Conservation (phyloP, 352 stramenopile genomes). For the Phytopythium kandeliae region DNA sequence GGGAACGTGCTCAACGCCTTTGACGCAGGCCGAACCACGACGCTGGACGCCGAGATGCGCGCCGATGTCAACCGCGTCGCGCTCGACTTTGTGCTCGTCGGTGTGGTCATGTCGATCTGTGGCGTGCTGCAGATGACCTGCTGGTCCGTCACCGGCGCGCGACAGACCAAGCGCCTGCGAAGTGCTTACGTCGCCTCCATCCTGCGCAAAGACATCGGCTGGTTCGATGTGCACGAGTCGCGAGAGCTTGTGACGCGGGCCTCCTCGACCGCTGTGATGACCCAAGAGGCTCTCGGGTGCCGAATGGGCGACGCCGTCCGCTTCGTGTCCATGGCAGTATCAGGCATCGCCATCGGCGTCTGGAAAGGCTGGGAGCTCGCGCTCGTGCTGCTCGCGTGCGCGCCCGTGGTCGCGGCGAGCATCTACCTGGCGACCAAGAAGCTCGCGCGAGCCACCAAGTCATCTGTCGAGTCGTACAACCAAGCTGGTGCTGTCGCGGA, state of each 20-base stretch:
- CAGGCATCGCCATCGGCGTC: conserved; percentile 36
- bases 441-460: conserved; percentile 14
- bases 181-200: conserved; percentile 30
- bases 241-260: conserved; percentile 28
- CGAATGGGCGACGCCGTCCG: conserved; percentile 34
- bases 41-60: background rate
- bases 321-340: conserved; percentile 24
- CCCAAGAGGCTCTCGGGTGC: conserved; percentile 39
- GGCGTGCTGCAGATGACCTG: conserved; percentile 40
- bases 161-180: conserved; percentile 39
- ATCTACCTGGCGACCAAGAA: conserved; percentile 13
- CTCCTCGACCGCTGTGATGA: conserved; percentile 28
- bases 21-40: conserved; percentile 8
- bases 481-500: conserved; percentile 39
- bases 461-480: background rate
- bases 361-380: conserved; percentile 33
- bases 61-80: conserved; percentile 24
- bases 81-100: conserved; percentile 26
- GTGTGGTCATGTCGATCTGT: background rate
- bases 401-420: conserved; percentile 22
- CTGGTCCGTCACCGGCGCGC: conserved; percentile 41
- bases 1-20: conserved; percentile 32
- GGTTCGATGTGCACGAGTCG: conserved; percentile 35
- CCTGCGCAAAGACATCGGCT: conserved; percentile 37
- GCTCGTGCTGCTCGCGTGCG: conserved; percentile 29